phyloP scores from a whole-genome alignment of 306 rosid species.

The Cucumis sativus region Cucumber_9930_V3 NC_026657.2:32695501-32696000 shows the following conservation, averaged over 20 bases:
- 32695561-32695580: too few species aligned
- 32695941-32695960: not conserved
- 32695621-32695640: not conserved
- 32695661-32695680: not conserved
- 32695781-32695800: not conserved
- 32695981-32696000: slow-evolving; percentile 90
- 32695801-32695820: not conserved
- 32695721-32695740: not conserved
- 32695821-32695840: not conserved
- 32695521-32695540: too few species aligned
- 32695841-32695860: not conserved
- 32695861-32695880: not conserved
- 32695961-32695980: slow-evolving; percentile 83
- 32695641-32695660: not conserved
- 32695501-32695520: too few species aligned
- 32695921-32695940: not conserved
- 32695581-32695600: not conserved
- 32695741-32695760: not conserved
- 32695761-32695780: not conserved
- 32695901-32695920: not conserved
- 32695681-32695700: not conserved
- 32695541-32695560: too few species aligned
- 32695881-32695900: not conserved
- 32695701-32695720: not conserved
- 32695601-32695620: not conserved